These are phyloP conservation scores for Amphirosellinia nigrospora DNA, from an alignment of 495 filamentous ascomycete genomes.

Conservation along the genomic window DNA sequence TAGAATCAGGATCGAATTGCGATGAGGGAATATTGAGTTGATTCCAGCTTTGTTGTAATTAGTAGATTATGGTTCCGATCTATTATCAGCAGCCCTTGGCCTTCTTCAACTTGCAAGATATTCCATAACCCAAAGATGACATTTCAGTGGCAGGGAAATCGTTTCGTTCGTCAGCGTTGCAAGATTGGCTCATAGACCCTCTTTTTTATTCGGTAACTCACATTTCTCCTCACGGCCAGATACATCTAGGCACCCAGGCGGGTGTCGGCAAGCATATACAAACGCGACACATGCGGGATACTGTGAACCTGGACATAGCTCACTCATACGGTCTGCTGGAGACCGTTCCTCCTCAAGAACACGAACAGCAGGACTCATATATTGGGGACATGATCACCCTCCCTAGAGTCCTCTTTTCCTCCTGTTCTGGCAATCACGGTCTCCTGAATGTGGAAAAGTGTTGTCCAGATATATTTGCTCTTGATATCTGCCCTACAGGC, in stretches of 20 bases:
- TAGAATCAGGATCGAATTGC: conserved; percentile 63
- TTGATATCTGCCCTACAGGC: background rate
- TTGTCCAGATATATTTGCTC: background rate
- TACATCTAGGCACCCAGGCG: background rate
- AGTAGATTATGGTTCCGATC: background rate
- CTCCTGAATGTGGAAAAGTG: background rate
- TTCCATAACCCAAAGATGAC: background rate
- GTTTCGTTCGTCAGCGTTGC: background rate
- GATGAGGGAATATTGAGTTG: conserved; percentile 20
- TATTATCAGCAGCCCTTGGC: background rate
- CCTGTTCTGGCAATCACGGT: background rate
- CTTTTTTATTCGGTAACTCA: background rate
- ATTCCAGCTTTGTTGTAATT: background rate
- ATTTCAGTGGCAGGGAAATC: background rate
- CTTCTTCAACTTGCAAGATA: background rate
- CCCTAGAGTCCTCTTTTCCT: background rate
- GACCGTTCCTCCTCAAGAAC: too few relatives aligned
- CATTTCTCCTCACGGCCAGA: background rate
- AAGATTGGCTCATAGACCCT: background rate
- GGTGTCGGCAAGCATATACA: background rate
- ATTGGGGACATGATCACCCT: background rate
- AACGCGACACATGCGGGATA: background rate
- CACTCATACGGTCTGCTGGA: too few relatives aligned
- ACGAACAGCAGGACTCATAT: background rate
- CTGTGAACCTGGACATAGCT: background rate